phyloP scores from a whole-genome alignment of 805 yeast genomes.

The Tetrapisispora nanseiensis region DNA sequence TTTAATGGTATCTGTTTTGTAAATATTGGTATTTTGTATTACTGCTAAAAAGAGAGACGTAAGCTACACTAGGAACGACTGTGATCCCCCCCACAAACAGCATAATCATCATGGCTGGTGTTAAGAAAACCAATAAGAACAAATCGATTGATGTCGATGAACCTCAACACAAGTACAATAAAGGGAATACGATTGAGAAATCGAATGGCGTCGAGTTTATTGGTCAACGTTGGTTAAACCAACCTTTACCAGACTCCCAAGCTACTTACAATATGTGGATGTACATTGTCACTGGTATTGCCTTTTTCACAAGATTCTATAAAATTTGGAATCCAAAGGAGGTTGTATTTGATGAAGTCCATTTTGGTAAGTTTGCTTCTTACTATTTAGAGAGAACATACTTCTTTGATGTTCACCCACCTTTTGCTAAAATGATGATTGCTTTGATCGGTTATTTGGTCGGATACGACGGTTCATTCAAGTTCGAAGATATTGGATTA shows the following conservation, averaged over 20 bases:
- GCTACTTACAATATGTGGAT: constrained; percentile 40
- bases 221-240: constrained; percentile 23
- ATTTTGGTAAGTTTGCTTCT: constrained; percentile 77
- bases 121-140: constrained; percentile 1
- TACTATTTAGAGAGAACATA: constrained; percentile 83
- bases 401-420: constrained; percentile 96
- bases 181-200: constrained; percentile 4
- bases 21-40: no score
- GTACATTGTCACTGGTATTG: constrained; percentile 49
- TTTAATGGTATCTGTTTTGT: no score
- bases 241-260: constrained; percentile 21
- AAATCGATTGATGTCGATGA: constrained; percentile 16
- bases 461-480: constrained; percentile 87
- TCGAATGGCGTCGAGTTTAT: constrained; percentile 6
- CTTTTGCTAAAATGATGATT: constrained; percentile 87
- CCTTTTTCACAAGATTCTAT: constrained; percentile 58
- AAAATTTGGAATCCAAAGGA: constrained; percentile 55
- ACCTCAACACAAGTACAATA: constrained; percentile 20
- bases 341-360: constrained; percentile 82
- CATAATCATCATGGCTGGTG: constrained; percentile 3
- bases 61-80: no score
- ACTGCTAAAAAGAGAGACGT: no score
- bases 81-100: no score
- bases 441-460: constrained; percentile 83
- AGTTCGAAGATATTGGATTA: constrained; percentile 84